phyloP scores from a whole-genome alignment of 2,329 filamentous ascomycete genomes.

The Colletotrichum tamarilloi region DNA sequence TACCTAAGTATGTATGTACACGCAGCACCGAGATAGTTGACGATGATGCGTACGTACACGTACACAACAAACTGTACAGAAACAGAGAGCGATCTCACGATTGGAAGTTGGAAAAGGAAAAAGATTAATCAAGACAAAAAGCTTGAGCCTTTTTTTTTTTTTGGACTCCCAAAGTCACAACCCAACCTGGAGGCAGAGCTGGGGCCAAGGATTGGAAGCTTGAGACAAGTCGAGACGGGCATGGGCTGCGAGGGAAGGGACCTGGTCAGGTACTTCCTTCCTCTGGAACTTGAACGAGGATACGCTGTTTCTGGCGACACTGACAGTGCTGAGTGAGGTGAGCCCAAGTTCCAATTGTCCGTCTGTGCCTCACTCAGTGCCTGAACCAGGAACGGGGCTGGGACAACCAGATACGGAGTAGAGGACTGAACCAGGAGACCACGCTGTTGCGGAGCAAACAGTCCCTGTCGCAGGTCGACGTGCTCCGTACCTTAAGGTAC shows the following conservation, averaged over 20 bases:
- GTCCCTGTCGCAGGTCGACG: conserved; percentile 21
- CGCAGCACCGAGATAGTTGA: conserved; percentile 10
- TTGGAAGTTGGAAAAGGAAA: background rate
- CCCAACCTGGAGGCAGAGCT: conserved; percentile 7
- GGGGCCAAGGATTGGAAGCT: conserved; percentile 18
- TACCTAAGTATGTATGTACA: background rate
- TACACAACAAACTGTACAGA: background rate
- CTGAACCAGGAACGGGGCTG: background rate
- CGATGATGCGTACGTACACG: background rate
- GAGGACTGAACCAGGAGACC: conserved; percentile 7
- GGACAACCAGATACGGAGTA: background rate
- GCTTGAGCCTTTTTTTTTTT: background rate
- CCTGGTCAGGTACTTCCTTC: background rate
- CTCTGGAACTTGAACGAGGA: too few relatives aligned
- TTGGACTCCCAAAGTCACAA: background rate
- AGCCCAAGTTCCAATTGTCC: conserved; percentile 1
- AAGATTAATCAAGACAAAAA: background rate
- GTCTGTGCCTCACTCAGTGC: conserved; percentile 22
- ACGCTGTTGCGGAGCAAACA: conserved; percentile 31
- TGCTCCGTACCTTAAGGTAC: background rate
- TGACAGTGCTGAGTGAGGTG: too few relatives aligned
- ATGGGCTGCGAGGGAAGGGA: conserved; percentile 8
- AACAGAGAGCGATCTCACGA: background rate
- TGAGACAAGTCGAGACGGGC: conserved; percentile 27
- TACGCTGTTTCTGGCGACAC: too few relatives aligned